phyloP scores from a whole-genome alignment of 176 grass and related monocot genomes.

The Olyra latifolia region DNA sequence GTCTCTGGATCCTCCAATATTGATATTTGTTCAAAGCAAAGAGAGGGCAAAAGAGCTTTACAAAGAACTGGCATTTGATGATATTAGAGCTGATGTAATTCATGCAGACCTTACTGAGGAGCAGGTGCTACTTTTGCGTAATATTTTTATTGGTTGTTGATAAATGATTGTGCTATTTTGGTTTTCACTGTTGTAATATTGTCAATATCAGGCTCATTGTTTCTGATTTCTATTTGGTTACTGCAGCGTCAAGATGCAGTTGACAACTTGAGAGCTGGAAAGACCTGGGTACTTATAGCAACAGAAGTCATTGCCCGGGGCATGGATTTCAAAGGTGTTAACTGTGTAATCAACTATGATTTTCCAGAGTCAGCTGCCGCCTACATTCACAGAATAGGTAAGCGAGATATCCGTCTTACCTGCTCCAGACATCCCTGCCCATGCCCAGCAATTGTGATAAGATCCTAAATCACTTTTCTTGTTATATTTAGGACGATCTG shows the following conservation, averaged over 20 bases:
- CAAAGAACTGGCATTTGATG: conserved; percentile 87
- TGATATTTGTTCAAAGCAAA: conserved; percentile 99
- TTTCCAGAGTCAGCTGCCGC: conserved; percentile 88
- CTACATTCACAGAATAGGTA: conserved; percentile 97
- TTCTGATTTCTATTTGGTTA: conserved; percentile 35
- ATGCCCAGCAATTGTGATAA: neutral
- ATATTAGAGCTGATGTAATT: conserved; percentile 81
- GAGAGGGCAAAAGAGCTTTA: conserved; percentile 98
- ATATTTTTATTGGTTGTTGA: neutral
- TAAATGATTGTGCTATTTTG: neutral
- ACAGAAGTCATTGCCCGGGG: conserved; percentile 89
- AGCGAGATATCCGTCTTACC: neutral
- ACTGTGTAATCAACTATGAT: conserved; percentile 95
- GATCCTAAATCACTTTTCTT: neutral
- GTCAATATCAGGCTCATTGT: neutral
- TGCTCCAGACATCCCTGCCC: neutral
- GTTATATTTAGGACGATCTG: conserved; percentile 63
- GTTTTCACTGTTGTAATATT: neutral
- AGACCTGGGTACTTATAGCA: conserved; percentile 89
- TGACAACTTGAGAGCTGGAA: conserved; percentile 94
- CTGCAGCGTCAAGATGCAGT: conserved; percentile 83
- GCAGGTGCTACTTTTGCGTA: conserved; percentile 52
- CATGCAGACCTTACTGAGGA: conserved; percentile 91
- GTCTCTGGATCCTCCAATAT: conserved; percentile 81
- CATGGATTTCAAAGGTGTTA: conserved; percentile 97